Evolutionary conservation across 768 basidiomycete species (phyloP), one percentile per base, ranked within the genome.

Genomic region (Trametes meyenii): DNA sequence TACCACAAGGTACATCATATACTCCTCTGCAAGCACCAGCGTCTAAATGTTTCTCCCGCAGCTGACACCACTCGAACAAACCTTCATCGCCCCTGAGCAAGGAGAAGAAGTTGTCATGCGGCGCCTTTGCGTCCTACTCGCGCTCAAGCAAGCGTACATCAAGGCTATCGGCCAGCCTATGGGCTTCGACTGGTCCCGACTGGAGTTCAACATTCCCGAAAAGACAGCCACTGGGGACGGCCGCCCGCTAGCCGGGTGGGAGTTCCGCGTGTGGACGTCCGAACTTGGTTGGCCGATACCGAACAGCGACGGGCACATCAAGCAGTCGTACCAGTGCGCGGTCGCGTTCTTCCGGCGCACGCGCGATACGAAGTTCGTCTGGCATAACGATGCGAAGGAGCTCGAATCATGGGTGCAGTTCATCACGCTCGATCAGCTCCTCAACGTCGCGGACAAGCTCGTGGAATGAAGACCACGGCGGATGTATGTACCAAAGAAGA

Each of bases 401-500:
- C 71, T 92, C 61, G 88, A 88, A 69, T 83, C 81, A 36, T 92
- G 90, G 89, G 88, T 92, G 14, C 90, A 92, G 74, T 93, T 92
- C 67, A 85, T 92, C 67, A 89, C 86, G 61, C 85, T 92, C 58
- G 89, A 92, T 75, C 87, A 91, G 74, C 84, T 92, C 78, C 78
- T 90, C 71, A 88, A 88, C 67, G 89, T 92, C 62, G 83, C 89
- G 17, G 85, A 86, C 19, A 92, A 91, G 73, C 75, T 92, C 56
- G 83, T 81, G 45, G 89, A 89, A n/a, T 83, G 70, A 71, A 13
- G n/a, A n/a, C n/a, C 50, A 19, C 29, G 46, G 5, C 19, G 4
- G 19, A 5, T 8, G 29, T 33, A 33, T 33, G 29, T 33, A 33
- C 29, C 8, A 33, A 33, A 8, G 29, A 24, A 13, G 21, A 7